Evolutionary conservation across 148 eudicot genomes (phyloP).

Genomic region (Selenicereus undatus): DNA sequence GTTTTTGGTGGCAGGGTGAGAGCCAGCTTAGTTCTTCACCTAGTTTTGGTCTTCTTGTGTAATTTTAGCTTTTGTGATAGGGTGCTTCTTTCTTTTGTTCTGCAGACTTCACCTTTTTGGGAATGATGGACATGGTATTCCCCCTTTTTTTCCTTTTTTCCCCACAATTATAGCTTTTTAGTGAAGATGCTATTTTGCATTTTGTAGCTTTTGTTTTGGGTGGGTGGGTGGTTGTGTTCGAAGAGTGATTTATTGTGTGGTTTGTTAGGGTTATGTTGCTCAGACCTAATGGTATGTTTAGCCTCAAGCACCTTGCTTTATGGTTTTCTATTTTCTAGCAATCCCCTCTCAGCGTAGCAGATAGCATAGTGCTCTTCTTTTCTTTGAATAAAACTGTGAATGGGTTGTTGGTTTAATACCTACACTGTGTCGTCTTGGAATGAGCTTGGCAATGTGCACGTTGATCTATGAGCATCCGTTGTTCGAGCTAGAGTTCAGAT

Average conservation of each 20-base stretch:
- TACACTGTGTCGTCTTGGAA: too few species aligned
- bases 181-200: constrained; percentile 7
- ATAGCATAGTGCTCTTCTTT: too few species aligned
- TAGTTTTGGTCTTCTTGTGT: constrained; percentile 28
- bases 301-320: not conserved
- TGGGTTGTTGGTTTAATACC: too few species aligned
- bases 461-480: too few species aligned
- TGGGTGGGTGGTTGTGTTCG: constrained; percentile 4
- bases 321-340: not conserved
- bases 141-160: not conserved
- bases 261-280: not conserved
- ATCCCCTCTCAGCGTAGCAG: not conserved
- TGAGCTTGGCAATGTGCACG: too few species aligned
- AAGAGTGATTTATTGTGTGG: constrained; percentile 2
- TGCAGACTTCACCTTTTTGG: constrained; percentile 8
- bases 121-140: not conserved
- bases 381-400: too few species aligned
- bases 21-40: constrained; percentile 16
- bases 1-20: constrained; percentile 27
- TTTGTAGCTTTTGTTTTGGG: constrained; percentile 11
- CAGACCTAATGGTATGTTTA: constrained; percentile 24
- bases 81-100: constrained; percentile 9
- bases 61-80: constrained; percentile 22
- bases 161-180: constrained; percentile 10
- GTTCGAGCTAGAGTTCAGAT: too few species aligned